phyloP scores from a whole-genome alignment of 2,329 filamentous ascomycete genomes.

The Colletotrichum tanaceti region DNA sequence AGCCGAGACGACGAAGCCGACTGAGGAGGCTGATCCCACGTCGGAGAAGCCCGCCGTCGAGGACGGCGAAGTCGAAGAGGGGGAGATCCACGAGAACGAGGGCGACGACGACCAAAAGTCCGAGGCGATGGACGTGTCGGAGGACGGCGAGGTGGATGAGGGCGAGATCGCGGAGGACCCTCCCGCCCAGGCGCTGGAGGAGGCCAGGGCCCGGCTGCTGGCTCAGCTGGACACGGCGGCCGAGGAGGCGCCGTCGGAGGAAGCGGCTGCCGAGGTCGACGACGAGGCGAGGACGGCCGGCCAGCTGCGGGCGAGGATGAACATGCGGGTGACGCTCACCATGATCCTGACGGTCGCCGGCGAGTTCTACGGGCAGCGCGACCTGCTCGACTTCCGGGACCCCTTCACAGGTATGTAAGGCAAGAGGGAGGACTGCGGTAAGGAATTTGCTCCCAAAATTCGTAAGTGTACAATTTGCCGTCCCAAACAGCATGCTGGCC shows the following conservation, averaged over 20 bases:
- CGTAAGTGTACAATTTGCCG: conserved; percentile 17
- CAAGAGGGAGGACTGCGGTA: not conserved
- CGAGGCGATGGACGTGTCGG: conserved; percentile 58
- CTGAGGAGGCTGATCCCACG: conserved; percentile 37
- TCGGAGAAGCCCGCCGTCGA: conserved; percentile 44
- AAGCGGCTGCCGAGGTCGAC: conserved; percentile 32
- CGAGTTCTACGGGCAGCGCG: conserved; percentile 89
- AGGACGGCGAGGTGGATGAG: conserved; percentile 51
- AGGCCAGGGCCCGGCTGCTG: conserved; percentile 61
- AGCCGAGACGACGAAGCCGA: conserved; percentile 28
- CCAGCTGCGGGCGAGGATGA: conserved; percentile 55
- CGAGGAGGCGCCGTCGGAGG: conserved; percentile 45
- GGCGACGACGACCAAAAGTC: conserved; percentile 42
- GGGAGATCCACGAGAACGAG: conserved; percentile 37
- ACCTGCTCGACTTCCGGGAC: conserved; percentile 81
- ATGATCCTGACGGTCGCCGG: conserved; percentile 92
- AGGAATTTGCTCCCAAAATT: not conserved
- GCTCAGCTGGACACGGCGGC: conserved; percentile 53
- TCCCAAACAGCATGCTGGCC: conserved; percentile 16
- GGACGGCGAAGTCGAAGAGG: conserved; percentile 34
- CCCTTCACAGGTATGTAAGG: conserved; percentile 62
- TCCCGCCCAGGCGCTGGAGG: conserved; percentile 53
- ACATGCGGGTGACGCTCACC: conserved; percentile 80
- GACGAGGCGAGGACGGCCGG: conserved; percentile 40
- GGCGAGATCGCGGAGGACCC: conserved; percentile 51